These are phyloP conservation scores for Wickerhamiella siamensis DNA, from an alignment of 805 yeast species.

Conservation along the genomic window DNA sequence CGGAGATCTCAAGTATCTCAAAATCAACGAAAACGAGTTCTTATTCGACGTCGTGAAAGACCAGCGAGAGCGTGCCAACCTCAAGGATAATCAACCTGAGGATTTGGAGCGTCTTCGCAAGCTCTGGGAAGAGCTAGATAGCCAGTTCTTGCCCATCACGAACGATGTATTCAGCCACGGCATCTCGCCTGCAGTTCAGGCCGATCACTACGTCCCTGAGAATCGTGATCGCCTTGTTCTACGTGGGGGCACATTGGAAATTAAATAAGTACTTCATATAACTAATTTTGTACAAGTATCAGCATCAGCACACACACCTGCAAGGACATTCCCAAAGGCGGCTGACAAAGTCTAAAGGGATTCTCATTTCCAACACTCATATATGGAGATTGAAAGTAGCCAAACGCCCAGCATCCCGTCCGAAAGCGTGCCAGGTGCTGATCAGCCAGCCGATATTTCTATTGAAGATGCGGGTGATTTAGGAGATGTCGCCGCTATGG, in stretches of 20 bases:
- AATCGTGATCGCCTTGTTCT: too few relatives aligned
- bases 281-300: too few relatives aligned
- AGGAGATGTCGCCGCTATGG: neutral
- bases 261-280: too few relatives aligned
- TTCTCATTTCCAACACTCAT: too few relatives aligned
- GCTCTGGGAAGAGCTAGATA: constrained; percentile 31
- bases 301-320: too few relatives aligned
- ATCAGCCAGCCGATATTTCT: constrained; percentile 2
- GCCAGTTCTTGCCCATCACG: neutral
- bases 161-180: neutral
- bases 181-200: neutral
- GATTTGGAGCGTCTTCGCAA: constrained; percentile 30
- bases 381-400: neutral
- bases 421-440: constrained; percentile 1
- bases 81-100: constrained; percentile 27
- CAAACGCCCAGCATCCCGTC: neutral
- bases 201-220: neutral
- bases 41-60: constrained; percentile 26
- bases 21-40: constrained; percentile 13
- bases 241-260: too few relatives aligned
- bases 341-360: too few relatives aligned
- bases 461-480: neutral
- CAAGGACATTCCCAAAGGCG: too few relatives aligned
- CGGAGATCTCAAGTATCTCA: constrained; percentile 15
- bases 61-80: constrained; percentile 38